phyloP scores from a whole-genome alignment of 495 filamentous ascomycete species.

The Annulohypoxylon bovei region DNA sequence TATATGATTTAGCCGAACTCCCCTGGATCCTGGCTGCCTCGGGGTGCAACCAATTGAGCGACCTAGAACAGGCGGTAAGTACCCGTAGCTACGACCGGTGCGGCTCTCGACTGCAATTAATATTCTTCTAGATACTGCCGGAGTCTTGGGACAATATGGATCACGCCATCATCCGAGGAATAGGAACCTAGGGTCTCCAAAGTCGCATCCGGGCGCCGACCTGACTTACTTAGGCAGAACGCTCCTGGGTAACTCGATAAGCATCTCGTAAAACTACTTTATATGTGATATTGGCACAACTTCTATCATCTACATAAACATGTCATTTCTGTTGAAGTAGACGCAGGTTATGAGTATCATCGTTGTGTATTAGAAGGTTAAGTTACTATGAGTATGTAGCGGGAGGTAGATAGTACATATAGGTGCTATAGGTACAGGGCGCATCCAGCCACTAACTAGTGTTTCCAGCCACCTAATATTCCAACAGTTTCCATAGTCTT shows the following conservation, averaged over 20 bases:
- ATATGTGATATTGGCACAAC: background rate
- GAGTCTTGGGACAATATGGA: constrained; percentile 25
- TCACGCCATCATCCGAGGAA: constrained; percentile 33
- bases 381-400: too few relatives aligned
- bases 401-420: too few relatives aligned
- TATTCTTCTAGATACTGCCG: constrained; percentile 17
- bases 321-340: too few relatives aligned
- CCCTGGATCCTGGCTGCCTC: constrained; percentile 33
- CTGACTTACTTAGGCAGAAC: constrained; percentile 36
- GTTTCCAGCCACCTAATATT: too few relatives aligned
- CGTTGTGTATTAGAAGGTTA: too few relatives aligned
- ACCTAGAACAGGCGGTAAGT: constrained; percentile 35
- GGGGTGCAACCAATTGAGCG: constrained; percentile 29
- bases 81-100: constrained; percentile 15
- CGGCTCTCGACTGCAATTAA: constrained; percentile 24
- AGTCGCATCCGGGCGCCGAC: constrained; percentile 24
- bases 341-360: too few relatives aligned
- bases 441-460: too few relatives aligned
- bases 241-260: constrained; percentile 10
- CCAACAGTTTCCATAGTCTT: too few relatives aligned
- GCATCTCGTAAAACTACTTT: background rate
- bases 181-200: background rate
- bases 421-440: too few relatives aligned
- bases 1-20: constrained; percentile 37
- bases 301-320: background rate